Percentiles rank a stretch among this genome's conserved stretches.
Evolutionary conservation across 371 early-diverging fungal species (phyloP).

Genomic region (Mortierella sp.): DNA sequence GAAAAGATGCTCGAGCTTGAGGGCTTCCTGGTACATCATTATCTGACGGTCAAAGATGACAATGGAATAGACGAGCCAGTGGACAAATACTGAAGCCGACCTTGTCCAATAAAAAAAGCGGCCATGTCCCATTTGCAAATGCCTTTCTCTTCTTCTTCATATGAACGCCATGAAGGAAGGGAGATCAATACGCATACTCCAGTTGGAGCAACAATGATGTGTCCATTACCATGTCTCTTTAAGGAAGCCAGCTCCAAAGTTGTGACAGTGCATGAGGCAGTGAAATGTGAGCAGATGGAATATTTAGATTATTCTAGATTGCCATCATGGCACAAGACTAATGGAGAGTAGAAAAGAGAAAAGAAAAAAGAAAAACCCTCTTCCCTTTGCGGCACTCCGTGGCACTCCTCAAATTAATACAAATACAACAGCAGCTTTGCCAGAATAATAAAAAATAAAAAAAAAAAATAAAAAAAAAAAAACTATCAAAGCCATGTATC

Average conservation of each 20-base stretch:
- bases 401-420: background rate
- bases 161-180: background rate
- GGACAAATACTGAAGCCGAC: constrained; percentile 63
- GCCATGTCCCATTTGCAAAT: constrained; percentile 16
- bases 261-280: no score
- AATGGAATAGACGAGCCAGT: constrained; percentile 75
- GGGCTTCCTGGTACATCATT: constrained; percentile 72
- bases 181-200: background rate
- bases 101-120: constrained; percentile 52
- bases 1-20: constrained; percentile 74
- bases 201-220: no score
- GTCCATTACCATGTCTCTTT: no score
- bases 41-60: constrained; percentile 79
- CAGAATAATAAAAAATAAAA: background rate
- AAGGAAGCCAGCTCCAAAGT: no score
- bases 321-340: background rate
- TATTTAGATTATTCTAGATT: background rate
- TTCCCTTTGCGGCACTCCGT: background rate
- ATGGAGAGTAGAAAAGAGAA: background rate
- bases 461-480: background rate
- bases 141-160: no score
- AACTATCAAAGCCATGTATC: constrained; percentile 1
- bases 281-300: background rate
- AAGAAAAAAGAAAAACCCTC: no score
- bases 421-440: background rate